Base-by-base conservation (phyloP, 768 basidiomycete species). In the Rhodotorula diobovata region DNA sequence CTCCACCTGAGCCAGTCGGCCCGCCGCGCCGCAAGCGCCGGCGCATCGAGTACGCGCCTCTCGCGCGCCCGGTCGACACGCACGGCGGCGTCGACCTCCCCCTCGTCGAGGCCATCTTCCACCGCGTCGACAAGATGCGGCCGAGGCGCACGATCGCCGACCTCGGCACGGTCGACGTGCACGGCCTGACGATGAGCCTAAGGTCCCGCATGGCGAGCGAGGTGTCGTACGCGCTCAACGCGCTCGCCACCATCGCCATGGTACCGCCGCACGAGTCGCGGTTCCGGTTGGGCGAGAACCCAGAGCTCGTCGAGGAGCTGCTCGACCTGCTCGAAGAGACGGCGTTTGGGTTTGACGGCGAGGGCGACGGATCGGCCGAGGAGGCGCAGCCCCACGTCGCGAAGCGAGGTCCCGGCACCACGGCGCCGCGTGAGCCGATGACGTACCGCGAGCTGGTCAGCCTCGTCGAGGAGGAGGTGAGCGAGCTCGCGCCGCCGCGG, bases 161-260 rank as follows among this genome's bases (percentile, higher is more conserved):
- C 54, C 66, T 78, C 14, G 77, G 76, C 69, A 16, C 25, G 67
- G 68, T 79, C 56, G 94, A 98, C 76, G 87, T 97, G 68, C 93
- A 96, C 78, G 87, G 87, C n/a, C 84, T 99, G 61, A 88, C 88
- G n/a, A 88, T 99, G 89, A 90, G 90, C 41, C 82, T 99, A 51
- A 89, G 93, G 43, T 95, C 90, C 46, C 85, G 94, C 46, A 81
- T 97, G 53, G 85, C 88, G 16, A 84, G 86, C 57, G 95, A 99
- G 80, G 82, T 94, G 63, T 89, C 93, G 8, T 98, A 93, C 79
- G 91, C 90, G 10, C 82, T 99, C 75, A 92, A 93, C 32, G 90
- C 91, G 10, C 84, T 97, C 74, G 88, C 88, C 8, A 82, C 95
- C 78, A 82, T 96, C 67, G 89, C 90, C 6, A 69, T 66, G 66